Evolutionary conservation across 108 stramenopile species (phyloP), one percentile per base, ranked within the genome.

Genomic region (Fistulifera pelliculosa): DNA sequence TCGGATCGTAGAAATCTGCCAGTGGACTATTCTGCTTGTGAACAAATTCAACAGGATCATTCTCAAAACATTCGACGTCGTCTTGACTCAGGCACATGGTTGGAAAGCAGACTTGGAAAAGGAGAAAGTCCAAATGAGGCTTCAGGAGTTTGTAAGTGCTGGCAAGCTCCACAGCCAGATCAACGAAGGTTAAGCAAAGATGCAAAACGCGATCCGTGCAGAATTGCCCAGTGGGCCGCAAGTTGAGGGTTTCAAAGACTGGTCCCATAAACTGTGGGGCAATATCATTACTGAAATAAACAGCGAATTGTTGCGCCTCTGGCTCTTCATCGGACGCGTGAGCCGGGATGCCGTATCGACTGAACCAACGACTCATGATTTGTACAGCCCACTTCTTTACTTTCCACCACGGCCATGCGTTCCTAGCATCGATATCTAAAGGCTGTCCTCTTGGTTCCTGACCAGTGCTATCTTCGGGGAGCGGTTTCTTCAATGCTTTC

Each of bases 391-490:
- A 97, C 75, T 98, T 98, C 70, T 98, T 98, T 1, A 90, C 85
- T 67, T 98, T 98, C 97, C 97, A 98, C 93, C 94, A 94, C 0
- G 94, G 94, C 94, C 91, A 96, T 14, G 75, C 71, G 60, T 92
- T 88, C 25, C 95, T 68, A 47, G 94, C 95, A 52, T 91, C 94
- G 25, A 80, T 65, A n/a, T 71, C 47, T 18, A 62, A 70, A 0
- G 97, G 96, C 67, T 95, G 94, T 19, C 55, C 53, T 15, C 41
- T 60, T 6, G 87, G 79, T 59, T 73, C 73, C 19, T 73, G 64
- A 11, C 80, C 80, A 1, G 75, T 80, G 52, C 58, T 68, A 5
- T 78, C 81, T 56, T 94, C 92, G 8, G 88, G 89, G 19, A 92
- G 66, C 17, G 75, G 79, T 61, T 91, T 90, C 39, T 70, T 52